Conservation (phyloP, 2,329 filamentous ascomycete species). For the Pseudogymnoascus sp. region DNA sequence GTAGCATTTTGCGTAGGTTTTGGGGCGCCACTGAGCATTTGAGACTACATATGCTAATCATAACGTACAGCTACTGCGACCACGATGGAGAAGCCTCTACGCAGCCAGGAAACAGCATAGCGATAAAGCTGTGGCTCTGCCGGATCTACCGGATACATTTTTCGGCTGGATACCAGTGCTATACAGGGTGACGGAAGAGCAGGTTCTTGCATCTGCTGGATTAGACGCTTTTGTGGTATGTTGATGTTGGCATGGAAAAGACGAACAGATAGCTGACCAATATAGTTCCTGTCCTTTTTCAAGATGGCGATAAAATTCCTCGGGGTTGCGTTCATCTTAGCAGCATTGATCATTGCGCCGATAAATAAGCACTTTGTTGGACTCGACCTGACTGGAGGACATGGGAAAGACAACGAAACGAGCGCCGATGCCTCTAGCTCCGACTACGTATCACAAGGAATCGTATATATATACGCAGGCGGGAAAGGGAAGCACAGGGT, state of each 20-base stretch:
- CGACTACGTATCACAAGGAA: neutral
- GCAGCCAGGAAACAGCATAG: conserved; percentile 76
- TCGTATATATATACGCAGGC: conserved; percentile 14
- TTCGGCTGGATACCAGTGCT: conserved; percentile 90
- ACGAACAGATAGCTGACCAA: conserved; percentile 14
- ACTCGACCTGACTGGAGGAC: conserved; percentile 15
- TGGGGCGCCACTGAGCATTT: neutral
- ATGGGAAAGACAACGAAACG: neutral
- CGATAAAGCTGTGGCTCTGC: conserved; percentile 53
- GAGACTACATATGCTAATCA: conserved; percentile 22
- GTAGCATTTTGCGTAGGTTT: conserved; percentile 64
- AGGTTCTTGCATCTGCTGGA: conserved; percentile 82
- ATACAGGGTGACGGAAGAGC: conserved; percentile 78
- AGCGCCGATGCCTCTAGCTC: neutral
- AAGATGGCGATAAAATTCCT: conserved; percentile 89
- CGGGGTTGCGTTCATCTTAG: conserved; percentile 70
- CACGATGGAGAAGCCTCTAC: conserved; percentile 87
- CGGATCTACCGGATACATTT: conserved; percentile 72
- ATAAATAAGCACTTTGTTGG: conserved; percentile 65
- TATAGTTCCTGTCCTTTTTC: conserved; percentile 82
- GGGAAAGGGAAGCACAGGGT: conserved; percentile 14
- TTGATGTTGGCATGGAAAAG: conserved; percentile 15
- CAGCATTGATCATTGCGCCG: conserved; percentile 71
- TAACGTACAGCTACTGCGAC: conserved; percentile 63
- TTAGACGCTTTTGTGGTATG: conserved; percentile 87